Conservation (phyloP, 2,329 filamentous ascomycete genomes). For the Chrysoporthe deuterocubensis region DNA sequence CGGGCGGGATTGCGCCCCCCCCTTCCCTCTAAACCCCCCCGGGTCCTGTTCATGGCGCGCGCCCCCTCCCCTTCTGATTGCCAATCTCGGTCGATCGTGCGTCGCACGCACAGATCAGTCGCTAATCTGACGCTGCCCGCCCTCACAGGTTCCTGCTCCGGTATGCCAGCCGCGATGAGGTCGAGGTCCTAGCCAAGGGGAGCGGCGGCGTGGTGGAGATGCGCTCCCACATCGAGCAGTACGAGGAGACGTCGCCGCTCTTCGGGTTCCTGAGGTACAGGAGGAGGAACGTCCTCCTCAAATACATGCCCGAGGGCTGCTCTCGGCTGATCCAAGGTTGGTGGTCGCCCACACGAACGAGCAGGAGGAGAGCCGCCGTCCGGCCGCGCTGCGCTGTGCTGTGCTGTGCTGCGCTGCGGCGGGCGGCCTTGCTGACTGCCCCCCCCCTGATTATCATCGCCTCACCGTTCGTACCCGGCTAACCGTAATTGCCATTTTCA, state of each 20-base stretch:
- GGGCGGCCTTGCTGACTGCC: too few species aligned
- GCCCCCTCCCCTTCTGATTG: neutral
- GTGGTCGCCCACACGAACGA: slow-evolving; percentile 34
- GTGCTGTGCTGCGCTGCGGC: too few species aligned
- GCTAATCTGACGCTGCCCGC: slow-evolving; percentile 16
- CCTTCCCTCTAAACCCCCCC: too few species aligned
- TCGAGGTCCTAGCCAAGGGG: slow-evolving; percentile 77
- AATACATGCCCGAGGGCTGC: slow-evolving; percentile 88
- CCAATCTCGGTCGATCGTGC: slow-evolving; percentile 9
- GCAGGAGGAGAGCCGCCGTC: too few species aligned
- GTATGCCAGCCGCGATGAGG: slow-evolving; percentile 85
- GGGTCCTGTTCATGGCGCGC: neutral
- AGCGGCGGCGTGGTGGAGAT: slow-evolving; percentile 84
- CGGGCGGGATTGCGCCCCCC: slow-evolving; percentile 11
- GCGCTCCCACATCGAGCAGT: slow-evolving; percentile 75
- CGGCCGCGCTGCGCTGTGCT: too few species aligned
- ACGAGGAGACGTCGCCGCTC: slow-evolving; percentile 83
- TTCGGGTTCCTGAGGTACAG: slow-evolving; percentile 92
- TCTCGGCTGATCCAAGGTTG: slow-evolving; percentile 91
- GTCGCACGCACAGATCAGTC: slow-evolving; percentile 12
- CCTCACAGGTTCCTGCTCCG: slow-evolving; percentile 84
- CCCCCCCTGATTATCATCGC: neutral
- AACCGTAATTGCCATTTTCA: slow-evolving; percentile 29
- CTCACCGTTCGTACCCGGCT: slow-evolving; percentile 28
- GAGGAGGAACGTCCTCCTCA: slow-evolving; percentile 86